Percentiles rank a stretch among this genome's conserved stretches.
Evolutionary conservation across 148 eudicot genomes (phyloP).

Genomic region (Pouteria glomerata): DNA sequence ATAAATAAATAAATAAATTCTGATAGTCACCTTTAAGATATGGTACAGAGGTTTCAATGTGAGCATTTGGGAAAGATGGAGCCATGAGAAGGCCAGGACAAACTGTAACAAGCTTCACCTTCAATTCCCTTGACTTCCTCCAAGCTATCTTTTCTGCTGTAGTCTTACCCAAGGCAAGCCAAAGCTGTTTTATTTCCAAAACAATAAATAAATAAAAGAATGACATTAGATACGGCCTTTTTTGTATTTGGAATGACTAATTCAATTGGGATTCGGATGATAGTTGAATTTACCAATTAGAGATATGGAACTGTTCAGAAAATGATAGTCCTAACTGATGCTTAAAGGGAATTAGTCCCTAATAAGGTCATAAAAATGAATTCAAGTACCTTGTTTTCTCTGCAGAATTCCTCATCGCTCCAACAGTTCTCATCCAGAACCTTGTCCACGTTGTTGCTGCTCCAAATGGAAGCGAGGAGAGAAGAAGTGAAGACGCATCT

Average conservation of each 20-base stretch:
- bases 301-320: too few relatives aligned
- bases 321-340: too few relatives aligned
- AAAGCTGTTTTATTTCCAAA: too few relatives aligned
- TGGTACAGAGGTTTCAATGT: constrained; percentile 21
- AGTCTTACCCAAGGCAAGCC: constrained; percentile 36
- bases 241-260: too few relatives aligned
- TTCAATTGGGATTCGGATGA: too few relatives aligned
- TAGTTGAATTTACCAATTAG: not conserved
- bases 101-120: constrained; percentile 25
- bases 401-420: constrained; percentile 29
- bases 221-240: too few relatives aligned
- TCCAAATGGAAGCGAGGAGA: constrained; percentile 29
- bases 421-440: constrained; percentile 23
- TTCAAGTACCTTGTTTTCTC: constrained; percentile 26
- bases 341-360: too few relatives aligned
- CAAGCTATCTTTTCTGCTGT: constrained; percentile 33
- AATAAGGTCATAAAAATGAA: too few relatives aligned
- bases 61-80: constrained; percentile 23
- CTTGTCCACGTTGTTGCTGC: not conserved
- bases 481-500: constrained; percentile 32
- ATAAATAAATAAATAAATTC: too few relatives aligned
- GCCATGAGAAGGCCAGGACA: constrained; percentile 29
- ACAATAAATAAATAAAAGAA: too few relatives aligned
- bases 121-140: constrained; percentile 19
- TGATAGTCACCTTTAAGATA: constrained; percentile 27